phyloP scores from a whole-genome alignment of 495 filamentous ascomycete species.

The Penicillium atrosanguineum region DNA sequence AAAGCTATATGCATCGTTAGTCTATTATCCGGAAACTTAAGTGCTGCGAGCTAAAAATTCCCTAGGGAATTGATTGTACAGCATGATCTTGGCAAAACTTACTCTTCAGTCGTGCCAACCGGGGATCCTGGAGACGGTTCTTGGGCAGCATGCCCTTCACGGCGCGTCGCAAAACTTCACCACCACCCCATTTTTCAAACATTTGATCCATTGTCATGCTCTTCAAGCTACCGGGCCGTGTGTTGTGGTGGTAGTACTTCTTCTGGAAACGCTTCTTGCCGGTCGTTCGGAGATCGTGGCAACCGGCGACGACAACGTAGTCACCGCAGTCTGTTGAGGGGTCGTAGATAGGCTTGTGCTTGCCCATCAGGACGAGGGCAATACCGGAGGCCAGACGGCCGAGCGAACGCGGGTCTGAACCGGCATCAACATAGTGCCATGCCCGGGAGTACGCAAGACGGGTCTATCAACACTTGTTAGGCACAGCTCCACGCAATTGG shows the following conservation, averaged over 20 bases:
- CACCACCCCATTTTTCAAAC: conserved; percentile 91
- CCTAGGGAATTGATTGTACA: background rate
- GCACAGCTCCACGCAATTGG: background rate
- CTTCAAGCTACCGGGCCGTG: conserved; percentile 80
- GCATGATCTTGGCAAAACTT: conserved; percentile 22
- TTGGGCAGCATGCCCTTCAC: conserved; percentile 98
- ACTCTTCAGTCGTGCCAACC: conserved; percentile 87
- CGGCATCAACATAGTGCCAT: conserved; percentile 87
- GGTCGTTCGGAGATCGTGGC: conserved; percentile 80
- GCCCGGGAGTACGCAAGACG: conserved; percentile 91
- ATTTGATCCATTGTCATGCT: conserved; percentile 91
- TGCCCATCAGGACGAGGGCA: conserved; percentile 92
- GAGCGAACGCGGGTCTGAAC: conserved; percentile 54
- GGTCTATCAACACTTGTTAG: conserved; percentile 56
- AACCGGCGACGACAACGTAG: conserved; percentile 93
- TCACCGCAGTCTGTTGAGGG: conserved; percentile 96
- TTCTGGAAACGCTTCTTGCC: conserved; percentile 92
- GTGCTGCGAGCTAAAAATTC: background rate
- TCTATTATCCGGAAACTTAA: background rate
- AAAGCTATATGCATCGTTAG: conserved; percentile 56
- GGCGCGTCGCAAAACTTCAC: conserved; percentile 86
- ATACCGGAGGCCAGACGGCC: conserved; percentile 91
- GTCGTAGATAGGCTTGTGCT: conserved; percentile 98
- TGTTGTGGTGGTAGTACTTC: conserved; percentile 91
- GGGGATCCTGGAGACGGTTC: conserved; percentile 82